Evolutionary conservation across 345 rosid genomes (phyloP).

Genomic region (Linum usitatissimum): DNA sequence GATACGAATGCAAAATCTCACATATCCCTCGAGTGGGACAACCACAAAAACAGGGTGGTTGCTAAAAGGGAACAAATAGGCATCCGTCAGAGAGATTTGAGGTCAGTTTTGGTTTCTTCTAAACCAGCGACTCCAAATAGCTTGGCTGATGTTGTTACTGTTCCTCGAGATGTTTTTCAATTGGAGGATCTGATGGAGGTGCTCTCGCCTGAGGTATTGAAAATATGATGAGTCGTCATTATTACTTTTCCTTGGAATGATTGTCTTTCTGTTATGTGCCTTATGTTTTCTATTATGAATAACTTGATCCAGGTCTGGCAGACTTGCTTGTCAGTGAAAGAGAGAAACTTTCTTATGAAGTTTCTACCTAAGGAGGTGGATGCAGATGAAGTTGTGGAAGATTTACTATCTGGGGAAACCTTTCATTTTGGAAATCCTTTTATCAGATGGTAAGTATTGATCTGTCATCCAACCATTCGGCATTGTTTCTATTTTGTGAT

Average conservation of each 20-base stretch:
- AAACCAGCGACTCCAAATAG: conserved; percentile 23
- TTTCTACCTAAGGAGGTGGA: conserved; percentile 68
- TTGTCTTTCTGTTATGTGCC: neutral
- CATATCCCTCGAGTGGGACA: conserved; percentile 84
- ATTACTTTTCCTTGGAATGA: neutral
- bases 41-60: conserved; percentile 41
- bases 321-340: conserved; percentile 51
- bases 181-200: conserved; percentile 54
- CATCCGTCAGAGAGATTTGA: conserved; percentile 50
- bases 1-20: conserved; percentile 46
- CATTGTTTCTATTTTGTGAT: neutral
- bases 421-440: conserved; percentile 78
- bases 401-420: conserved; percentile 63
- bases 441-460: conserved; percentile 54
- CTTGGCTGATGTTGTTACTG: conserved; percentile 55
- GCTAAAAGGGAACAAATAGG: conserved; percentile 88
- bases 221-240: conserved; percentile 1
- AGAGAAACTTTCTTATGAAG: conserved; percentile 54
- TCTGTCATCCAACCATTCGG: neutral
- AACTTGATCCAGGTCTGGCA: conserved; percentile 56
- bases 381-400: conserved; percentile 40
- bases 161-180: conserved; percentile 62
- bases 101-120: conserved; percentile 37
- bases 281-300: conserved; percentile 7
- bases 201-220: conserved; percentile 62